A percentile compares a stretch with the other conserved stretches of the same genome.
Evolutionary conservation across 2,329 filamentous ascomycete genomes (phyloP).

Genomic region (Epichloe gansuensis): DNA sequence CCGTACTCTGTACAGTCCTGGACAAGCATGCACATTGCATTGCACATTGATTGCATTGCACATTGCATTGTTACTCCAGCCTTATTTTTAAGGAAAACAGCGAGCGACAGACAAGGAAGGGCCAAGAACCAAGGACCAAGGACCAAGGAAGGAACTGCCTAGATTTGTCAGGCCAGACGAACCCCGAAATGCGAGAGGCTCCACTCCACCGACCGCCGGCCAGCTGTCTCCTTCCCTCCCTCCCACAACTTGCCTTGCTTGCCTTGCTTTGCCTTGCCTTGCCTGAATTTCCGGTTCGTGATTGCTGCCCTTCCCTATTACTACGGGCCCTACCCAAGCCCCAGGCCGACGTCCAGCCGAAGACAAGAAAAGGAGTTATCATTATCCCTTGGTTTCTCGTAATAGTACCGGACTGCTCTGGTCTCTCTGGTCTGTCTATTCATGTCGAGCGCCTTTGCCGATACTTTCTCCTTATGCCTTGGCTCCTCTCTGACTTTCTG

Average conservation of each 20-base stretch:
- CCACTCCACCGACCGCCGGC: slow-evolving; percentile 8
- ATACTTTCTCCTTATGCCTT: neutral
- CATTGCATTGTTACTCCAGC: too few species aligned
- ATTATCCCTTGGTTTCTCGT: neutral
- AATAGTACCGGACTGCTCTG: neutral
- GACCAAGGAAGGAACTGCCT: neutral
- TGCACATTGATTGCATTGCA: too few species aligned
- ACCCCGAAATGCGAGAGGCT: neutral
- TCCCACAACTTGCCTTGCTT: too few species aligned
- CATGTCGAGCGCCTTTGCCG: neutral
- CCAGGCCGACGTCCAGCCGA: slow-evolving; percentile 18
- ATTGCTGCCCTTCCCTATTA: neutral
- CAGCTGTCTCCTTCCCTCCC: too few species aligned
- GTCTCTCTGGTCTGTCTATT: neutral
- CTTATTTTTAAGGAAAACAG: too few species aligned
- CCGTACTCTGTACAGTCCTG: too few species aligned
- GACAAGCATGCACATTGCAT: too few species aligned
- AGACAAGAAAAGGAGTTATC: slow-evolving; percentile 16
- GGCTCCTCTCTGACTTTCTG: too few species aligned
- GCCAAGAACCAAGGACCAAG: neutral
- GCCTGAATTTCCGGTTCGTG: too few species aligned
- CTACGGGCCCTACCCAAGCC: slow-evolving; percentile 6
- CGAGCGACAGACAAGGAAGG: too few species aligned
- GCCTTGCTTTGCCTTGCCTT: too few species aligned
- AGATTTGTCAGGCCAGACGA: neutral